A percentile compares a stretch with the other conserved stretches of the same genome.
These are phyloP conservation scores for Fusarium dlaminii DNA, from an alignment of 2,329 filamentous ascomycete species.

Conservation along the genomic window DNA sequence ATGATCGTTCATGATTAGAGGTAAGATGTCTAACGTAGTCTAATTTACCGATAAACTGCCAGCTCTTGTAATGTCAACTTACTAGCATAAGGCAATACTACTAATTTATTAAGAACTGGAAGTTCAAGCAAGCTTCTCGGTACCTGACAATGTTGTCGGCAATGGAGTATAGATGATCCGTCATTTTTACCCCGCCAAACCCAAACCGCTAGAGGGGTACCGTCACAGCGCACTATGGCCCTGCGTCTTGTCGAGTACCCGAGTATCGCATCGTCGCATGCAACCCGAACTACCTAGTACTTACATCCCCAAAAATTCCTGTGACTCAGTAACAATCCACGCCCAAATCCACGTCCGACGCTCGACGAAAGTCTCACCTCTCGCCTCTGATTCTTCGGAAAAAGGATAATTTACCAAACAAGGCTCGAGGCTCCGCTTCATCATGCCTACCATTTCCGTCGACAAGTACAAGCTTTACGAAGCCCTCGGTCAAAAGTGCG, in stretches of 20 bases:
- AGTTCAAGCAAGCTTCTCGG: not conserved
- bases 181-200: conserved; percentile 40
- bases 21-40: not conserved
- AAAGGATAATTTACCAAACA: conserved; percentile 17
- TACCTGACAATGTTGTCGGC: conserved; percentile 1
- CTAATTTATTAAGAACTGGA: not conserved
- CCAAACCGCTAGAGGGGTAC: conserved; percentile 32
- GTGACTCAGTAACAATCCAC: conserved; percentile 50
- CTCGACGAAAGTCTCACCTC: conserved; percentile 30
- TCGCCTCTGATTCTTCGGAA: conserved; percentile 27
- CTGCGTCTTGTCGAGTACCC: conserved; percentile 9
- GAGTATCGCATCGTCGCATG: conserved; percentile 16
- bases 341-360: conserved; percentile 33
- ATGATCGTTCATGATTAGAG: not conserved
- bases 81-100: not conserved
- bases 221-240: not conserved
- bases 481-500: conserved; percentile 85
- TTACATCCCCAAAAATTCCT: conserved; percentile 50
- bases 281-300: conserved; percentile 13
- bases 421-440: conserved; percentile 45
- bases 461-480: conserved; percentile 97
- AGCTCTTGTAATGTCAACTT: not conserved
- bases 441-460: conserved; percentile 95
- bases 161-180: conserved; percentile 47
- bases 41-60: not conserved